Evolutionary conservation across 176 grass and related monocot genomes (phyloP).

Genomic region (Canna indica): DNA sequence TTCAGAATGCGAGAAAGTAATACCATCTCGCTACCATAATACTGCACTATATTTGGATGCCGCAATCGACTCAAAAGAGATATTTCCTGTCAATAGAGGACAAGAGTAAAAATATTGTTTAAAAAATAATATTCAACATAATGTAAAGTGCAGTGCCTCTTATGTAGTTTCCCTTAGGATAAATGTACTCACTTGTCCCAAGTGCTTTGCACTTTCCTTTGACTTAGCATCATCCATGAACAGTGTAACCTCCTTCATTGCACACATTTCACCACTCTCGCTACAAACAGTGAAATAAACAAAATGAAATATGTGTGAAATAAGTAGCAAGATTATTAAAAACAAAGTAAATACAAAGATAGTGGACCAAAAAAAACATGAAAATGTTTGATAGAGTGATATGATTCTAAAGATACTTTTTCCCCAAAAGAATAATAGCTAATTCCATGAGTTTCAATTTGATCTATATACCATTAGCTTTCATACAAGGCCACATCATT

Average conservation of each 20-base stretch:
- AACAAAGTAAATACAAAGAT: background rate
- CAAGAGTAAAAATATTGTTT: slow-evolving; percentile 21
- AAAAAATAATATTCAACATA: slow-evolving; percentile 16
- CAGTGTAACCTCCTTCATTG: slow-evolving; percentile 99
- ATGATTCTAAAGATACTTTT: background rate
- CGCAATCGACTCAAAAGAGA: slow-evolving; percentile 80
- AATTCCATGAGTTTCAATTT: background rate
- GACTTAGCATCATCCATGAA: slow-evolving; percentile 98
- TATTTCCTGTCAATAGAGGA: slow-evolving; percentile 76
- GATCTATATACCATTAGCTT: background rate
- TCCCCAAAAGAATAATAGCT: background rate
- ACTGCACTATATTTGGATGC: slow-evolving; percentile 96
- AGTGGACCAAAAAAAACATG: background rate
- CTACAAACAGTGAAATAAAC: slow-evolving; percentile 31
- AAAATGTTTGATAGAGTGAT: background rate
- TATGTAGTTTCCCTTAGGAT: background rate
- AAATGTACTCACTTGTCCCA: slow-evolving; percentile 59
- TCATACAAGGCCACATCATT: background rate
- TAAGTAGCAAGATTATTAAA: background rate
- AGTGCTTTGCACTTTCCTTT: slow-evolving; percentile 87
- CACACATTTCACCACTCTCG: slow-evolving; percentile 97
- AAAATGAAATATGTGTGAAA: slow-evolving; percentile 26
- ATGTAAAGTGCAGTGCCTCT: slow-evolving; percentile 5
- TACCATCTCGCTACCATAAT: slow-evolving; percentile 97
- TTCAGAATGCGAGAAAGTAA: slow-evolving; percentile 2